Evolutionary conservation across 768 basidiomycete species (phyloP), one percentile per base, ranked within the genome.

Genomic region (Pisolithus sp.): DNA sequence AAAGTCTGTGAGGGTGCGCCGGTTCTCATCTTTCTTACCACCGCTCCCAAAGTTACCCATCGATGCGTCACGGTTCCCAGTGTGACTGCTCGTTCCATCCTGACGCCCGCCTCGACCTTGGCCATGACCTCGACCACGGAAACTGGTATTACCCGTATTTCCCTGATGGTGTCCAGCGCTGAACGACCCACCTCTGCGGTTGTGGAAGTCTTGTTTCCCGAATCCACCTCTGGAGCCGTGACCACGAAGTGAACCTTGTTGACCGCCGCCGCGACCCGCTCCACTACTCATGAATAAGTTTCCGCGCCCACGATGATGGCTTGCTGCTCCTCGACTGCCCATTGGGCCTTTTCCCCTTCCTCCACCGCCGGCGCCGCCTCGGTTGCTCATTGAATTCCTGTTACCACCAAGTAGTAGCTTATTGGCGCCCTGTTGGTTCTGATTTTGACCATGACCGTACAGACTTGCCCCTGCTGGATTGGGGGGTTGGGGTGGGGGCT

Each of bases 1-100:
- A 81, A 99, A 99, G 73, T 98, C 95, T 36, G 93, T 97, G 59
- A 99, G 83, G 28, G 94, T 96, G 61, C 91, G 82, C 63, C 86
- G 81, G 65, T 87, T 86, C 68, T 92, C 89, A 64, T 90, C 88
- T 70, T 86, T 87, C 79, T 89, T 89, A 77, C 84, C 82, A 63
- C 70, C 64, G 45, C 68, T 69, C 61, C 75, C 69, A 58, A 68
- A 76, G 46, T 76, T 73, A 49, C 71, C 67, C 58, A 72, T 61
- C 18, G 72, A 57, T 39, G 75, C 74, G 65, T 87, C 83, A 64
- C 80, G 75, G 43, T 73, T 63, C 52, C 71, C 71, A 63, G 76
- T 72, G n/a, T 63, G 62, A 43, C 56, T 48, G 57, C 38, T 53
- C 34, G 60, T 45, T 39, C 64, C 58, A 60, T 75, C 72, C 54